Evolutionary conservation across 495 filamentous ascomycete genomes (phyloP).

Genomic region (Penicillium psychrofluorescens): DNA sequence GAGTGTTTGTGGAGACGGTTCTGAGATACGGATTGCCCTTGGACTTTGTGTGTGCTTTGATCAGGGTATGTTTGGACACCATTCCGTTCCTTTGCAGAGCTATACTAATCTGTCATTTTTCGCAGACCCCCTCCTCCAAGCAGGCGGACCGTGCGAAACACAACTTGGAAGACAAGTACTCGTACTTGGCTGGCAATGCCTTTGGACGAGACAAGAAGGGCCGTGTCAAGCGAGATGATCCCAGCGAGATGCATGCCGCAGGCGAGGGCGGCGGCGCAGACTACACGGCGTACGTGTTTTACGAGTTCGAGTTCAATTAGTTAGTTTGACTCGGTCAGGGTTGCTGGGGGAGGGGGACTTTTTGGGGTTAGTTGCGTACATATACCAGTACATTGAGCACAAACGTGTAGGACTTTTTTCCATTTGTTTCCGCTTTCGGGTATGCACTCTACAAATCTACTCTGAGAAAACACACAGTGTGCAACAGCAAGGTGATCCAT

Average conservation of each 20-base stretch:
- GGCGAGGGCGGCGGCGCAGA: slow-evolving; percentile 66
- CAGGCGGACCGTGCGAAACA: slow-evolving; percentile 71
- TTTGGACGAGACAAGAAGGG: slow-evolving; percentile 94
- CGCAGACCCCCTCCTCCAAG: slow-evolving; percentile 68
- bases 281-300: slow-evolving; percentile 95
- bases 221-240: slow-evolving; percentile 80
- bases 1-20: slow-evolving; percentile 96
- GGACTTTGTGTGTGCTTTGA: slow-evolving; percentile 74
- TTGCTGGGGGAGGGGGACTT: neutral
- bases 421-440: neutral
- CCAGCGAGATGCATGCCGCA: slow-evolving; percentile 71
- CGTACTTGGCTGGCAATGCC: slow-evolving; percentile 90
- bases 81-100: neutral
- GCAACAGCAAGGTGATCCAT: neutral
- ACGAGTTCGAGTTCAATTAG: slow-evolving; percentile 76
- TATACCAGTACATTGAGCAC: slow-evolving; percentile 22
- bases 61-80: slow-evolving; percentile 57
- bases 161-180: slow-evolving; percentile 77
- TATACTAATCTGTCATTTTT: neutral
- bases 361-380: slow-evolving; percentile 15
- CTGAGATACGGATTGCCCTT: slow-evolving; percentile 87
- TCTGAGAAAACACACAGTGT: too few relatives aligned
- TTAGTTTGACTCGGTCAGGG: neutral
- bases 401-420: slow-evolving; percentile 7
- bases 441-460: neutral